These are phyloP conservation scores for Petunia axillaris DNA, from an alignment of 257 asterid species.

Conservation along the genomic window DNA sequence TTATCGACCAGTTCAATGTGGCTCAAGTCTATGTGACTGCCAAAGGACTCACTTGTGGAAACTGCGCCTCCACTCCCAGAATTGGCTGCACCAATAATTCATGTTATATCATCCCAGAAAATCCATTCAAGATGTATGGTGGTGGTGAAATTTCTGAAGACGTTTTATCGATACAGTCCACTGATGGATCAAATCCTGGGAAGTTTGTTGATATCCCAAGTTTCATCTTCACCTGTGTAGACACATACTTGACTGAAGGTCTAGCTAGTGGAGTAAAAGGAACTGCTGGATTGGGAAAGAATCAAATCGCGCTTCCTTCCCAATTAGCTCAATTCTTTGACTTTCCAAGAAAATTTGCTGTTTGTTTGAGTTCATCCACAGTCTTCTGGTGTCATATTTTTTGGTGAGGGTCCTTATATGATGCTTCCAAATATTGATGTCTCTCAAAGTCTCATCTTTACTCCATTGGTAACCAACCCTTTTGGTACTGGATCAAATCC, in stretches of 20 bases:
- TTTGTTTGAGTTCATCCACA: constrained; percentile 41
- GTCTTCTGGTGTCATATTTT: constrained; percentile 28
- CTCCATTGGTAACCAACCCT: constrained; percentile 28
- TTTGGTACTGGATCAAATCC: constrained; percentile 7
- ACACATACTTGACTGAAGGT: constrained; percentile 33
- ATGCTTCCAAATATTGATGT: constrained; percentile 28
- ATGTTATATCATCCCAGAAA: constrained; percentile 35
- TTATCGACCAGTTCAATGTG: constrained; percentile 20
- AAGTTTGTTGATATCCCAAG: constrained; percentile 25
- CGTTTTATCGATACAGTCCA: constrained; percentile 28
- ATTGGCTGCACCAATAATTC: constrained; percentile 37
- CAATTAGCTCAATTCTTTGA: constrained; percentile 32
- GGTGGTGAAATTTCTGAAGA: constrained; percentile 38
- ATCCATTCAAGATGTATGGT: constrained; percentile 29
- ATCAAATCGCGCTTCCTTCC: constrained; percentile 30
- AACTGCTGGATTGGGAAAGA: constrained; percentile 40
- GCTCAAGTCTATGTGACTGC: constrained; percentile 24
- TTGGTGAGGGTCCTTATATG: constrained; percentile 31
- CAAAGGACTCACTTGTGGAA: constrained; percentile 19
- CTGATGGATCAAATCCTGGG: constrained; percentile 27
- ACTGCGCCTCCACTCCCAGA: constrained; percentile 29
- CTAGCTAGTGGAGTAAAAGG: constrained; percentile 40
- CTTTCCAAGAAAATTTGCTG: constrained; percentile 33
- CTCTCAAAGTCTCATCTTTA: constrained; percentile 24
- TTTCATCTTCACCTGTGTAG: constrained; percentile 37